phyloP scores from a whole-genome alignment of 257 asterid species.

The Perilla frutescens region DNA sequence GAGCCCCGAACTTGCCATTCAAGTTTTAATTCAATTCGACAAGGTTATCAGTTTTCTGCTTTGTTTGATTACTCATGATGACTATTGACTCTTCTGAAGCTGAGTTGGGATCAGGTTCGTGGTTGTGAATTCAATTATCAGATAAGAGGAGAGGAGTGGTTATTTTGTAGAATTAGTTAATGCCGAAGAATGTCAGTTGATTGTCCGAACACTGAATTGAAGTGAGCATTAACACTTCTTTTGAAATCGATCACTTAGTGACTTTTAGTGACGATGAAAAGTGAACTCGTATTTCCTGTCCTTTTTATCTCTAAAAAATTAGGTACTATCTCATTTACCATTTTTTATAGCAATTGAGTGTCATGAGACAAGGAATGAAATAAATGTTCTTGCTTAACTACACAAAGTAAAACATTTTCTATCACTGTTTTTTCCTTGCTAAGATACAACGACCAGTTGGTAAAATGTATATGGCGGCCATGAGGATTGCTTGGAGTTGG shows the following conservation, averaged over 20 bases:
- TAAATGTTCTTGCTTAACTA: not conserved
- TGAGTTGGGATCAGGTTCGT: not conserved
- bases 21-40: slow-evolving; percentile 93
- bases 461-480: not conserved
- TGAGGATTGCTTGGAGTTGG: slow-evolving; percentile 15
- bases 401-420: slow-evolving; percentile 2
- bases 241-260: not conserved
- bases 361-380: not conserved
- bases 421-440: not conserved
- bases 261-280: not conserved
- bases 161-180: slow-evolving; percentile 12
- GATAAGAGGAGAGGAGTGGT: not conserved
- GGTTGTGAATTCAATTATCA: not conserved
- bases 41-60: slow-evolving; percentile 55
- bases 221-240: not conserved
- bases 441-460: not conserved
- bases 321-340: not conserved
- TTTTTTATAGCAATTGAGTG: not conserved
- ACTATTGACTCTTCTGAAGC: not conserved
- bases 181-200: slow-evolving; percentile 2
- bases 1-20: slow-evolving; percentile 90
- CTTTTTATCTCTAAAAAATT: not conserved
- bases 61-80: not conserved
- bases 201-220: slow-evolving; percentile 12
- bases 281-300: not conserved